These are phyloP conservation scores for Gossypium raimondii DNA, from an alignment of 345 rosid genomes.

Conservation along the genomic window DNA sequence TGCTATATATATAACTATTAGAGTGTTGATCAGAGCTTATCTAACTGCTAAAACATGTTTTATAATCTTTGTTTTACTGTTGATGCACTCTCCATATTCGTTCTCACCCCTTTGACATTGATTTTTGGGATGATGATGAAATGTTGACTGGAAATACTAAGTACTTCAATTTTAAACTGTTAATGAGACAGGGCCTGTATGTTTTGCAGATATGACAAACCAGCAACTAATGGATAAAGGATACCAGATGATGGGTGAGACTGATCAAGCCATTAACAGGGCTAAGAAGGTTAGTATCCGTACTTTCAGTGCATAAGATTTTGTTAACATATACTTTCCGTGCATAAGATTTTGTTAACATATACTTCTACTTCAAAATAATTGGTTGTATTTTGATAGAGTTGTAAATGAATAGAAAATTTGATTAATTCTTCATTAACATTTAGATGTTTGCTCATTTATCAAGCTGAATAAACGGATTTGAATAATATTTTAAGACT, in stretches of 20 bases:
- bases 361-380: background rate
- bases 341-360: no score
- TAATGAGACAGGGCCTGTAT: conserved; percentile 14
- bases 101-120: background rate
- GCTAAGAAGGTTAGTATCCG: conserved; percentile 52
- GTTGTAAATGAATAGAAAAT: no score
- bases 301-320: background rate
- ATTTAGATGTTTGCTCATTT: no score
- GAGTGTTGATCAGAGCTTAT: background rate
- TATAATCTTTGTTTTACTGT: background rate
- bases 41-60: background rate
- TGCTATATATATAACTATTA: background rate
- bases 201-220: conserved; percentile 74
- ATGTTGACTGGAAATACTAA: background rate
- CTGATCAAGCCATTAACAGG: conserved; percentile 92
- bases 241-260: conserved; percentile 81
- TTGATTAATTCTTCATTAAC: no score
- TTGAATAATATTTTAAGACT: no score
- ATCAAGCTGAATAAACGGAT: no score
- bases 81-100: background rate
- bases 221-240: conserved; percentile 72
- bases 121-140: conserved; percentile 1
- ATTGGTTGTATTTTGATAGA: background rate
- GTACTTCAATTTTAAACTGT: conserved; percentile 1
- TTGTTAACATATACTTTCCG: background rate